Conservation (phyloP, 1,284 basidiomycete species). For the Ceratorhiza oryzae-sativae region DNA sequence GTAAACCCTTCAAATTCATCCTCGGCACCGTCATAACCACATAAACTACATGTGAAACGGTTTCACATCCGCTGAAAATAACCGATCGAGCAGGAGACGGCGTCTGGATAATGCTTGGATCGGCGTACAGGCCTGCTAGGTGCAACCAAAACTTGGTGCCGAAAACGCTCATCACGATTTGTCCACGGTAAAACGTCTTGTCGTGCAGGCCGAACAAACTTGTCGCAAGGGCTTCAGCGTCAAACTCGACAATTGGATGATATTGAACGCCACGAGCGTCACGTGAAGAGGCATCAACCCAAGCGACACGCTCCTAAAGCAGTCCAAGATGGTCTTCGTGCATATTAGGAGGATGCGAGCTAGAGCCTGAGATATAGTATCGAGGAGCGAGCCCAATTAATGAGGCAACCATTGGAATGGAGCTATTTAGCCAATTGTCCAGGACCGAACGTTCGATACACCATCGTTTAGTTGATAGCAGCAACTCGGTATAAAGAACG, state of each 20-base stretch:
- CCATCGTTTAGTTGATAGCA: neutral
- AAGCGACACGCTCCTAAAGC: neutral
- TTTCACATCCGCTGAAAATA: neutral
- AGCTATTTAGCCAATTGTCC: neutral
- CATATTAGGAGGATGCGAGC: neutral
- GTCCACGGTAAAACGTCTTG: neutral
- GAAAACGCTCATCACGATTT: slow-evolving; percentile 2
- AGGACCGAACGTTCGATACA: neutral
- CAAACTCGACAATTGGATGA: neutral
- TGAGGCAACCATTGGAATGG: neutral
- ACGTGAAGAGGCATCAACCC: neutral
- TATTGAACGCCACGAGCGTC: neutral
- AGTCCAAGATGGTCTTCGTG: neutral
- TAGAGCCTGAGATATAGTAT: neutral
- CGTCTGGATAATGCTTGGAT: neutral
- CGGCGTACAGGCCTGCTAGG: neutral
- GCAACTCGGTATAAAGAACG: neutral
- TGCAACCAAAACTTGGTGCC: neutral
- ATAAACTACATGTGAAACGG: neutral
- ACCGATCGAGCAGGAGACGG: neutral
- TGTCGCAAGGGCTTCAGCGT: neutral
- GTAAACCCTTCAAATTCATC: neutral
- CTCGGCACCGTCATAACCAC: neutral
- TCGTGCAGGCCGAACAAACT: neutral
- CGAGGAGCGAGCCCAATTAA: slow-evolving; percentile 12